phyloP scores from a whole-genome alignment of 2,329 filamentous ascomycete genomes.

The Endoconidiophora polonica region DNA sequence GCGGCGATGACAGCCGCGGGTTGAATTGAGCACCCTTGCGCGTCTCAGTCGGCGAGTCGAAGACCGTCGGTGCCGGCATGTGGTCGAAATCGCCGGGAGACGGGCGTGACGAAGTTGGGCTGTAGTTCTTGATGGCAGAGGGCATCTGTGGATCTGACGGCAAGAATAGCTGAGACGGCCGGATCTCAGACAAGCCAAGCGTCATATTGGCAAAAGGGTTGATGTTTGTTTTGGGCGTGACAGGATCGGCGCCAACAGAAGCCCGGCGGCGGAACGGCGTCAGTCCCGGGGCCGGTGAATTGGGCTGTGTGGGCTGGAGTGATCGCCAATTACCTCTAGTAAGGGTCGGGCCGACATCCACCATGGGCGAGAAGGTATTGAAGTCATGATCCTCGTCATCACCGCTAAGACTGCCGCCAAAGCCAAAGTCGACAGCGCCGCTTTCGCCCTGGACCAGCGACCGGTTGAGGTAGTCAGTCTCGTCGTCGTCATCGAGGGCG shows the following conservation, averaged over 20 bases:
- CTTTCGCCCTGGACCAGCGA: slow-evolving; percentile 16
- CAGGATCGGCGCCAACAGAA: slow-evolving; percentile 19
- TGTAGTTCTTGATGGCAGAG: slow-evolving; percentile 32
- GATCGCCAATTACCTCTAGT: slow-evolving; percentile 24
- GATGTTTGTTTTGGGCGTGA: slow-evolving; percentile 32
- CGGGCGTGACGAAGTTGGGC: slow-evolving; percentile 41
- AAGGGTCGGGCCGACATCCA: slow-evolving; percentile 22
- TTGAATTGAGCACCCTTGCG: neutral
- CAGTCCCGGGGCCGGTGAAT: slow-evolving; percentile 16
- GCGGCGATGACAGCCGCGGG: neutral
- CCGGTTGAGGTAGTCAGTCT: slow-evolving; percentile 15
- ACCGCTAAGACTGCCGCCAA: slow-evolving; percentile 25
- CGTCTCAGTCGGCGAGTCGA: slow-evolving; percentile 11
- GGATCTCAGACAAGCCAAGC: slow-evolving; percentile 12
- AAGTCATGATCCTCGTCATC: slow-evolving; percentile 24
- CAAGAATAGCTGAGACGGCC: slow-evolving; percentile 33
- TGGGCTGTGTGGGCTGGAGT: slow-evolving; percentile 19
- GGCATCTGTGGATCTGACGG: slow-evolving; percentile 33
- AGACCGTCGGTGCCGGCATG: slow-evolving; percentile 29
- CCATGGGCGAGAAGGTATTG: slow-evolving; percentile 19
- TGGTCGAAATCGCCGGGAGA: slow-evolving; percentile 33
- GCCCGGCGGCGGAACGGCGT: slow-evolving; percentile 19
- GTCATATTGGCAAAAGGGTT: slow-evolving; percentile 27
- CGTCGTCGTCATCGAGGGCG: slow-evolving; percentile 19
- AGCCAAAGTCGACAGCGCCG: slow-evolving; percentile 16